These are phyloP conservation scores for Eudorina sp. DNA, from an alignment of 139 green algal genomes.

Conservation along the genomic window DNA sequence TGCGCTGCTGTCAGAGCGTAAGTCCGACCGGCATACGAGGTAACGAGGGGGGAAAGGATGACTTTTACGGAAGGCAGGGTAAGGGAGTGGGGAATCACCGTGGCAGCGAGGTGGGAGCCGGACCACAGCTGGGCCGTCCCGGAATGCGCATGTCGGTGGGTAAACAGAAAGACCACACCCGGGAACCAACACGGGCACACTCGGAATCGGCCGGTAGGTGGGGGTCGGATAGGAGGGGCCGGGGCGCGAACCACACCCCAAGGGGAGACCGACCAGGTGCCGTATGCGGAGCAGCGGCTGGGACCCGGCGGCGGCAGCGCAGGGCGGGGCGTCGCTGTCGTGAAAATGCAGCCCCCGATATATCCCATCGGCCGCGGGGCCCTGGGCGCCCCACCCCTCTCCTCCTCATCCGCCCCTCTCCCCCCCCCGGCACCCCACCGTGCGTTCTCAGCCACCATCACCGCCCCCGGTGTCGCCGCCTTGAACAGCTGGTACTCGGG, in stretches of 20 bases:
- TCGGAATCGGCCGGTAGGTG: too few species aligned
- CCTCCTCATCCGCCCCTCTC: not conserved
- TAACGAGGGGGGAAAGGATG: not conserved
- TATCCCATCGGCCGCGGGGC: not conserved
- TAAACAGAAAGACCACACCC: too few species aligned
- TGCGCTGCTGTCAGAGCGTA: too few species aligned
- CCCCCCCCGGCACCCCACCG: slow-evolving; percentile 16
- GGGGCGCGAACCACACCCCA: too few species aligned
- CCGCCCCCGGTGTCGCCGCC: slow-evolving; percentile 47
- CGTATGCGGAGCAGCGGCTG: too few species aligned
- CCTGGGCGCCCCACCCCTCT: not conserved
- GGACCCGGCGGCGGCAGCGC: not conserved
- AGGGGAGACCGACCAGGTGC: too few species aligned
- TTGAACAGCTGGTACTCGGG: slow-evolving; percentile 40
- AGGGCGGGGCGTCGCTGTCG: not conserved
- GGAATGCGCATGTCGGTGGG: too few species aligned
- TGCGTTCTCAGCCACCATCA: slow-evolving; percentile 66
- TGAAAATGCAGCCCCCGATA: not conserved
- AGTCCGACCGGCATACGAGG: not conserved
- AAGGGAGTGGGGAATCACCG: not conserved
- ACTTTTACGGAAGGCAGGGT: not conserved
- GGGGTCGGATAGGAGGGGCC: too few species aligned
- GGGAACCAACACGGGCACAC: too few species aligned
- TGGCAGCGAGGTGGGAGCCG: not conserved
- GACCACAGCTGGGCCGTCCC: not conserved